Conservation (phyloP, 176 grass and related monocot species). For the Raddia guianensis region DNA sequence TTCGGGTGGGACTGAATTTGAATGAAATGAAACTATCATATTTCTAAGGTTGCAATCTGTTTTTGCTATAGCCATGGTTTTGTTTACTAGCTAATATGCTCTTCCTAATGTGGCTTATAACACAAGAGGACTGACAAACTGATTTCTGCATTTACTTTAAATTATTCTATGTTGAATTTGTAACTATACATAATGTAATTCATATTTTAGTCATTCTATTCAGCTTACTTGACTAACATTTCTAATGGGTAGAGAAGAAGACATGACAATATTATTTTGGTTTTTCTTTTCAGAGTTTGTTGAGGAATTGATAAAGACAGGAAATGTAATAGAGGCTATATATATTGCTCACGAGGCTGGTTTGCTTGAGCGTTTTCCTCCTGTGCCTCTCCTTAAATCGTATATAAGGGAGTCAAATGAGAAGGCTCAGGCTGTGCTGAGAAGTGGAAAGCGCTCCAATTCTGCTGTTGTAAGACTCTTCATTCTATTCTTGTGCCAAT, state of each 20-base stretch:
- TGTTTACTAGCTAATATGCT: constrained; percentile 1
- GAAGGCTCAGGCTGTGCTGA: constrained; percentile 62
- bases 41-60: background rate
- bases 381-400: constrained; percentile 60
- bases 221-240: background rate
- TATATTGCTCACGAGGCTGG: constrained; percentile 67
- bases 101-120: background rate
- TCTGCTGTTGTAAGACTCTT: constrained; percentile 60
- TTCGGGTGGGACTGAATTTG: constrained; percentile 18
- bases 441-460: constrained; percentile 50
- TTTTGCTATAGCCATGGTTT: background rate
- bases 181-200: constrained; percentile 17
- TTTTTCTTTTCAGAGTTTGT: constrained; percentile 62
- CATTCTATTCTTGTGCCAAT: constrained; percentile 4
- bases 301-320: constrained; percentile 58
- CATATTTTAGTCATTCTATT: constrained; percentile 7
- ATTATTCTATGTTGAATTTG: background rate
- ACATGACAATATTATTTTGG: constrained; percentile 29
- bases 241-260: constrained; percentile 22
- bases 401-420: constrained; percentile 56
- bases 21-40: constrained; percentile 3
- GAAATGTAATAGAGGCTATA: constrained; percentile 68
- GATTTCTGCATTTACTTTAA: background rate
- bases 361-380: constrained; percentile 63
- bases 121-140: constrained; percentile 1